Evolutionary conservation across 768 basidiomycete genomes (phyloP), one percentile per base, ranked within the genome.

Genomic region (Amanita molliuscula): DNA sequence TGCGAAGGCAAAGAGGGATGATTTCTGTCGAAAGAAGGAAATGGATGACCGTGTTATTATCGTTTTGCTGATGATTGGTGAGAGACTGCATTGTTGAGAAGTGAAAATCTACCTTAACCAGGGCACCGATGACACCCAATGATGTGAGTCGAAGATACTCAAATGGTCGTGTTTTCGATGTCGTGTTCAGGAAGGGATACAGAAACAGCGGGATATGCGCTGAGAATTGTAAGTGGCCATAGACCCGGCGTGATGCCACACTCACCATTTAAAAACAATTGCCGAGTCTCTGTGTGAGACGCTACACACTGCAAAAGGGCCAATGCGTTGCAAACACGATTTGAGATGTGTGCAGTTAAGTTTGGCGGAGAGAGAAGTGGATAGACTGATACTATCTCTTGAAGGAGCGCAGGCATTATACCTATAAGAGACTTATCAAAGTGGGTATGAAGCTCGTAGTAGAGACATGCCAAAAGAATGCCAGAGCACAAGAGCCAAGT

Each of bases 61-160:
- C 96, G 63, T 98, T 97, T 91, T 98, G 95, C 90, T 96, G 59
- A 3, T 40, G 29, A 44, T 25, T 10, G 23, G 37, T 26, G 40
- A 23, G 23, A 21, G 47, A 47, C 18, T 44, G 47, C 20, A 37
- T 35, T 31, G 36, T 16, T 13, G 18, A 18, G 33, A 26, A 49
- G 31, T 20, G 37, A 42, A 8, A 20, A 65, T 67, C 51, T 58
- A 92, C 92, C 76, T 99, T 99, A 63, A 99, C 96, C 45, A 99
- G 80, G 16, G 96, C 96, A 36, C 96, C 96, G 56, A 99, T 99
- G 54, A 99, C 96, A 33, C 96, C 96, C n/a, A 99, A 81, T 34
- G 93, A 96, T 10, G 96, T 99, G 50, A 99, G 80, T n/a, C 96
- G 84, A 47, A 99, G 81, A 66, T 99, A 99, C 73, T 99, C 96